Conservation (phyloP, 495 filamentous ascomycete genomes). For the Choiromyces venosus region DNA sequence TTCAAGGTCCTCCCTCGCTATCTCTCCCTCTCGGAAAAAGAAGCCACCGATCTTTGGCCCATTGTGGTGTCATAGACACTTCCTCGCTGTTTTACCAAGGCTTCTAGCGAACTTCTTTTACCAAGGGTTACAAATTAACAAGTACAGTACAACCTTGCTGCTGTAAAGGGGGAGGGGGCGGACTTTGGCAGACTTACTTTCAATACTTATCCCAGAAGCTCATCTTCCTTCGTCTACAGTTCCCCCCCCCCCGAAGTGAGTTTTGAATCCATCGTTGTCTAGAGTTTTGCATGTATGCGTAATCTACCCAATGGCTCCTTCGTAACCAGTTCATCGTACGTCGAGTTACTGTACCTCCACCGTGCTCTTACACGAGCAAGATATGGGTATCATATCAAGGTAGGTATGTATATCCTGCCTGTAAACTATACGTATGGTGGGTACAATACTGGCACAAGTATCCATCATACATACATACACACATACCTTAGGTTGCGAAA, state of each 20-base stretch:
- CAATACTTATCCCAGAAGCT: neutral
- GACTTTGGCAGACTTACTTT: neutral
- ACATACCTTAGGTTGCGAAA: neutral
- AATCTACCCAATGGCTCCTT: too few relatives aligned
- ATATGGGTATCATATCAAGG: neutral
- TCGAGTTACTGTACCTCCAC: neutral
- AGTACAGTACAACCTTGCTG: too few relatives aligned
- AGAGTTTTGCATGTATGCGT: neutral
- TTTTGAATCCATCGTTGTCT: neutral
- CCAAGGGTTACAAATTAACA: neutral
- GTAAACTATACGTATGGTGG: neutral
- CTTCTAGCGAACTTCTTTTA: slow-evolving; percentile 3
- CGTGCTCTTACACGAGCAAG: neutral
- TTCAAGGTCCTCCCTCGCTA: neutral
- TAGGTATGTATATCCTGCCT: neutral
- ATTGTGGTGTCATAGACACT: too few relatives aligned
- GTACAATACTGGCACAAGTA: neutral
- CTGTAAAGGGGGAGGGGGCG: neutral
- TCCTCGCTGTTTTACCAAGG: neutral
- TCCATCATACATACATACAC: too few relatives aligned
- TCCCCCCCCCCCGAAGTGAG: neutral
- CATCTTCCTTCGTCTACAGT: neutral
- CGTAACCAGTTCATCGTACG: neutral
- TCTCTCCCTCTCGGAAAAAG: too few relatives aligned
- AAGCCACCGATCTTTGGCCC: neutral